phyloP scores from a whole-genome alignment of 2,329 filamentous ascomycete genomes.

The Neonectria neomacrospora region DNA sequence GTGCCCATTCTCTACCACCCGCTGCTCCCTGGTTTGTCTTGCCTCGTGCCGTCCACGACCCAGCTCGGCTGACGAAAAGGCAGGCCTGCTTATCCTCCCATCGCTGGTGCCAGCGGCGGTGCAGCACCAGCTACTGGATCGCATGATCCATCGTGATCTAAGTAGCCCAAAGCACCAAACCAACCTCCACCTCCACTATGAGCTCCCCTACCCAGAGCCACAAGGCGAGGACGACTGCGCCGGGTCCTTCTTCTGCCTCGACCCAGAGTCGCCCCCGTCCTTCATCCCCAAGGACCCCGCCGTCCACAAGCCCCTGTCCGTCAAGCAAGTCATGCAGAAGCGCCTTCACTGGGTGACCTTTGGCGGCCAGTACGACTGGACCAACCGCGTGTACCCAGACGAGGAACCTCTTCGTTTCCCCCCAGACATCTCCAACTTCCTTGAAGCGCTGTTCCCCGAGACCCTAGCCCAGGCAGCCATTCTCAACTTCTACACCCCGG shows the following conservation, averaged over 20 bases:
- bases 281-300: constrained; percentile 75
- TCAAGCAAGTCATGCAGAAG: constrained; percentile 77
- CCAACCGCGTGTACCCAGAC: constrained; percentile 80
- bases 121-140: constrained; percentile 76
- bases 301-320: constrained; percentile 79
- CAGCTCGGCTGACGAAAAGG: constrained; percentile 10
- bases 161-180: constrained; percentile 80
- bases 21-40: constrained; percentile 72
- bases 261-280: constrained; percentile 62
- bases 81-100: constrained; percentile 84
- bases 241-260: constrained; percentile 65
- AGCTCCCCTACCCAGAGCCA: constrained; percentile 67
- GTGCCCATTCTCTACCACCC: constrained; percentile 71
- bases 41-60: background rate
- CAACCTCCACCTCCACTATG: constrained; percentile 88
- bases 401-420: constrained; percentile 79
- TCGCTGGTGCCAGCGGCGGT: constrained; percentile 75
- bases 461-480: constrained; percentile 90
- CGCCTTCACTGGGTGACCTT: constrained; percentile 94
- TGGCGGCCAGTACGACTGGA: constrained; percentile 98
- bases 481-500: constrained; percentile 90
- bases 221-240: constrained; percentile 36
- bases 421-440: constrained; percentile 72
- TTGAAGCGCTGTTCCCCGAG: constrained; percentile 77
- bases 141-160: constrained; percentile 81